Conservation (phyloP, 129 eudicot genomes). For the Flaveria bidentis region DNA sequence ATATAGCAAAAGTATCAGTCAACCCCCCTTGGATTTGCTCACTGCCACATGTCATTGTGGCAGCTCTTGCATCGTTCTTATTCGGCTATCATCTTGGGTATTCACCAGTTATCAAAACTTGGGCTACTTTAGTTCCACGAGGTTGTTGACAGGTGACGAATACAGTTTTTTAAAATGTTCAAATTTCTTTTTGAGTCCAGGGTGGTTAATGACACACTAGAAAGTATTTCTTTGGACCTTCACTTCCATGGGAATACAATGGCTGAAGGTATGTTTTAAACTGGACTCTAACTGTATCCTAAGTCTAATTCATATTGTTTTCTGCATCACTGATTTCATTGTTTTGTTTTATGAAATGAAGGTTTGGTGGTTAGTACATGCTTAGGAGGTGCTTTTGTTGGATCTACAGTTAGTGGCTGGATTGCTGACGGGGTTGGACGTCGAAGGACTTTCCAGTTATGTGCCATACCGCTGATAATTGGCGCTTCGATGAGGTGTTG, state of each 20-base stretch:
- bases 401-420: conserved; percentile 81
- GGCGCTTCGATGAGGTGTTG: conserved; percentile 79
- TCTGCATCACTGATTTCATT: not conserved
- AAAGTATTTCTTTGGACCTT: conserved; percentile 77
- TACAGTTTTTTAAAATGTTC: not conserved
- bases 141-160: conserved; percentile 7
- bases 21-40: conserved; percentile 79
- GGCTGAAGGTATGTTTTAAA: conserved; percentile 62
- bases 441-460: conserved; percentile 73
- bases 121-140: not conserved
- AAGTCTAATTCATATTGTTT: not conserved
- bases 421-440: conserved; percentile 87
- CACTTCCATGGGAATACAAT: conserved; percentile 68
- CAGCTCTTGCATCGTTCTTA: conserved; percentile 68
- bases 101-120: conserved; percentile 17
- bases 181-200: conserved; percentile 40
- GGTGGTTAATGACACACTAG: conserved; percentile 83
- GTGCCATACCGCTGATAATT: conserved; percentile 74
- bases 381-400: conserved; percentile 88
- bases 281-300: conserved; percentile 12
- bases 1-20: conserved; percentile 47
- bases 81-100: conserved; percentile 94
- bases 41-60: conserved; percentile 80
- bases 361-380: conserved; percentile 94
- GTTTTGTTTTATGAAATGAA: conserved; percentile 33